Evolutionary conservation across 2,329 filamentous ascomycete genomes (phyloP).

Genomic region (Trichoderma aggressivum): DNA sequence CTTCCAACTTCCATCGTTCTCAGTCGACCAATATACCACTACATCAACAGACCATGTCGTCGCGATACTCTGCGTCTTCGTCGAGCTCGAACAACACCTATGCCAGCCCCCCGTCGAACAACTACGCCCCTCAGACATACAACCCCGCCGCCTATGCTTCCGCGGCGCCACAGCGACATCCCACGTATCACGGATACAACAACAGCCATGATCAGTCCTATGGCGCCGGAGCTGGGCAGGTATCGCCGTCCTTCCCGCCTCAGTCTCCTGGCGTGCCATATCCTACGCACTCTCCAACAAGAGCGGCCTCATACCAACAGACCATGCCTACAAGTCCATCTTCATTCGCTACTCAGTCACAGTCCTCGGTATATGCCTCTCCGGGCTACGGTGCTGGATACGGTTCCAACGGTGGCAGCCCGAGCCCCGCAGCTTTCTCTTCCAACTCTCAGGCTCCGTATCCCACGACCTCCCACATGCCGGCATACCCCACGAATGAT

Average conservation of each 20-base stretch:
- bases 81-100: slow-evolving; percentile 34
- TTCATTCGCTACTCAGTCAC: slow-evolving; percentile 27
- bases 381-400: slow-evolving; percentile 33
- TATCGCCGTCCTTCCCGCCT: slow-evolving; percentile 34
- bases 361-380: slow-evolving; percentile 37
- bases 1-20: slow-evolving; percentile 39
- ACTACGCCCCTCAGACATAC: slow-evolving; percentile 53
- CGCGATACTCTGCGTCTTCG: slow-evolving; percentile 38
- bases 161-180: slow-evolving; percentile 48
- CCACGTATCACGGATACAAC: slow-evolving; percentile 48
- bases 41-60: slow-evolving; percentile 41
- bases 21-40: slow-evolving; percentile 49
- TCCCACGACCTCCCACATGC: slow-evolving; percentile 50
- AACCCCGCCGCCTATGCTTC: slow-evolving; percentile 59
- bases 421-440: slow-evolving; percentile 35
- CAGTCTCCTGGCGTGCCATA: slow-evolving; percentile 39
- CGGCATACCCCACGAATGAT: slow-evolving; percentile 48
- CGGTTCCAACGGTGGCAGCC: slow-evolving; percentile 39
- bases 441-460: slow-evolving; percentile 47
- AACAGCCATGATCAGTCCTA: slow-evolving; percentile 41
- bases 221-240: slow-evolving; percentile 16
- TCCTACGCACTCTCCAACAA: slow-evolving; percentile 29
- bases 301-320: slow-evolving; percentile 41
- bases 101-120: slow-evolving; percentile 36
- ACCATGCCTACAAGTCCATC: slow-evolving; percentile 37